These are phyloP conservation scores for Trichoderma endophyticum DNA, from an alignment of 2,329 filamentous ascomycete genomes.

Conservation along the genomic window DNA sequence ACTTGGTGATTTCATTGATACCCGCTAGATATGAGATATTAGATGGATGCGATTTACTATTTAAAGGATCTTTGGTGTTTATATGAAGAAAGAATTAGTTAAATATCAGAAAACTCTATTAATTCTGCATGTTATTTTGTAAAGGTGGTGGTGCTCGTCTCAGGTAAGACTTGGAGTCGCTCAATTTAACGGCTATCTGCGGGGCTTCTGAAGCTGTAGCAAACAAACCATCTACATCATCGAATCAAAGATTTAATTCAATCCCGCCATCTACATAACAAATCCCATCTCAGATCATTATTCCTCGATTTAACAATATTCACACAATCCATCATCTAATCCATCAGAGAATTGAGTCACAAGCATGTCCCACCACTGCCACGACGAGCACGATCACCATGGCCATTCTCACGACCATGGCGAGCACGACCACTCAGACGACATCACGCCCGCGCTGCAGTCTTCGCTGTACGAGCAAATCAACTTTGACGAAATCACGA, in stretches of 20 bases:
- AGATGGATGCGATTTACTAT: not conserved
- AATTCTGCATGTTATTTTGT: not conserved
- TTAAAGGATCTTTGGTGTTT: not conserved
- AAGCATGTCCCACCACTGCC: conserved; percentile 48
- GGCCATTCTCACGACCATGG: conserved; percentile 50
- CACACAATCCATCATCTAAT: not conserved
- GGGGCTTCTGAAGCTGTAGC: conserved; percentile 1
- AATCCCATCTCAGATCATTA: not conserved
- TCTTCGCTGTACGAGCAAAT: conserved; percentile 89
- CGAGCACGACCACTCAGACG: conserved; percentile 83
- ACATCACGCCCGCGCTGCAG: conserved; percentile 87
- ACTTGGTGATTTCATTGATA: not conserved
- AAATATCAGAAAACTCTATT: not conserved
- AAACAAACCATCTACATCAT: conserved; percentile 9
- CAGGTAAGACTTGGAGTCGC: not conserved
- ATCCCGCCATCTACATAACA: not conserved
- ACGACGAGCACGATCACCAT: conserved; percentile 50
- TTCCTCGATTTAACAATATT: not conserved
- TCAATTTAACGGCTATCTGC: conserved; percentile 8
- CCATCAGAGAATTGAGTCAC: not conserved
- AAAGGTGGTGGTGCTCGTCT: not conserved
- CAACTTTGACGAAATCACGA: conserved; percentile 78
- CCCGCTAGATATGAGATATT: not conserved
- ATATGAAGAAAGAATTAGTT: not conserved
- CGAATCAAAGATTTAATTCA: not conserved